phyloP scores from a whole-genome alignment of 164 flowering plant species.

The Stephania japonica region DNA sequence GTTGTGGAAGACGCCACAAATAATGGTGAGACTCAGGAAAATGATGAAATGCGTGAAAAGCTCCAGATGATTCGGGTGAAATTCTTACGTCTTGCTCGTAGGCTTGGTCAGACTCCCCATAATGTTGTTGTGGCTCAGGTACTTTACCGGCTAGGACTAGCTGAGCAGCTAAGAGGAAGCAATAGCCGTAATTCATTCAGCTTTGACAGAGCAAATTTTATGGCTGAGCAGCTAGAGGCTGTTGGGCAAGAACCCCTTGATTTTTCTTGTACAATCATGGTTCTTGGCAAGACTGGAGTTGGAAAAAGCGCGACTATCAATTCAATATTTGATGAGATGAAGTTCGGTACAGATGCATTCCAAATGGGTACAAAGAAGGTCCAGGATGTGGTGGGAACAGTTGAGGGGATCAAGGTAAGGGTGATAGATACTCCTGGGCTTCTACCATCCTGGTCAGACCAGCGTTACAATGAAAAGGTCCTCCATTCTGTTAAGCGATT shows the following conservation, averaged over 20 bases:
- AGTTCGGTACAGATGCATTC: constrained; percentile 82
- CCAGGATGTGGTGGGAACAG: constrained; percentile 93
- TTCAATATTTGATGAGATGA: constrained; percentile 92
- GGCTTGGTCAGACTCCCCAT: constrained; percentile 99
- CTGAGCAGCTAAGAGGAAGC: constrained; percentile 92
- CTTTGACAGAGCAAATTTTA: constrained; percentile 96
- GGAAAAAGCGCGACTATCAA: constrained; percentile 99
- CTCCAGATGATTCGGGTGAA: constrained; percentile 97
- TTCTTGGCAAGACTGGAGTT: constrained; percentile 91
- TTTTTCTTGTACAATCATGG: constrained; percentile 95
- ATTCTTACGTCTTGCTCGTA: constrained; percentile 89
- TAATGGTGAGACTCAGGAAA: constrained; percentile 72
- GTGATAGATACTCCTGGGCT: constrained; percentile 98
- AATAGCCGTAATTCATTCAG: constrained; percentile 84
- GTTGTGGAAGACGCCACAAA: constrained; percentile 51
- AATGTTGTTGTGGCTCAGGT: constrained; percentile 99
- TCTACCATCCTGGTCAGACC: constrained; percentile 77
- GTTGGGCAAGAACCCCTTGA: constrained; percentile 85
- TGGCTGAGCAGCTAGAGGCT: constrained; percentile 97
- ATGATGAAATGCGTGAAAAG: constrained; percentile 89
- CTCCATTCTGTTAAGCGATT: constrained; percentile 72
- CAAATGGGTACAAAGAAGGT: constrained; percentile 78
- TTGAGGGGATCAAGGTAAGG: constrained; percentile 86
- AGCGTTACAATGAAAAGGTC: constrained; percentile 72
- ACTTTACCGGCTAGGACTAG: constrained; percentile 85